Evolutionary conservation across 768 basidiomycete species (phyloP), one percentile per base, ranked within the genome.

Genomic region (Russula foetens): DNA sequence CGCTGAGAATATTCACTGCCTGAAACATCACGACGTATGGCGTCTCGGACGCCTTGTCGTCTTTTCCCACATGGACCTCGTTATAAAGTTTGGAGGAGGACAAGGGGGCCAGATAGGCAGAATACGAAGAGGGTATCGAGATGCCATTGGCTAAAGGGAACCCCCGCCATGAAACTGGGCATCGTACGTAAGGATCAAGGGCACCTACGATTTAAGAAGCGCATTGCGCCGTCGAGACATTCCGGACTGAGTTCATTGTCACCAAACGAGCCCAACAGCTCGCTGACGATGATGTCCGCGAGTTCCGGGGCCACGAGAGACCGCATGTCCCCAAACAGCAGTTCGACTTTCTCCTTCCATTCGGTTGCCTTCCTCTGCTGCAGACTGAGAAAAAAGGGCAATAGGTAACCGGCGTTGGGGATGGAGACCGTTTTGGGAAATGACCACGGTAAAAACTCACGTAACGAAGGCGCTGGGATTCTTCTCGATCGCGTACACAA

Each of bases 21-120:
- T 92, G 87, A 72, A 99, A 92, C 95, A 98, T 96, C 62, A 98
- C 97, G 19, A 99, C 97, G 67, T 98, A 98, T 0, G 97, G 96
- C 33, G 94, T 98, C 74, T 99, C 97, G 59, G 89, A 71, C 26
- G 84, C 81, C 71, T 90, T 91, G 35, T 82, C 46, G 63, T 82
- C 84, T 68, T 82, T 88, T 54, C 76, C 71, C 57, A 81, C 75
- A 58, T 83, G 77, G 0, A 92, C 92, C 69, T 95, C 92, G 62
- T 86, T 86, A 74, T 87, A 90, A 12, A 99, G 78, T 71, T 95
- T 98, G 3, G 93, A 89, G 2, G 95, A 97, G 4, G 95, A 93
- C 57, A 99, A 75, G 1, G 97, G 97, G 0, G 97, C 92, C 24
- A 99, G 79, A 74, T 94, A 88, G 3, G 97, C 92, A 19, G 93